Base-by-base conservation (phyloP, 2,329 filamentous ascomycete species). In the Colletotrichum cordylinicola region DNA sequence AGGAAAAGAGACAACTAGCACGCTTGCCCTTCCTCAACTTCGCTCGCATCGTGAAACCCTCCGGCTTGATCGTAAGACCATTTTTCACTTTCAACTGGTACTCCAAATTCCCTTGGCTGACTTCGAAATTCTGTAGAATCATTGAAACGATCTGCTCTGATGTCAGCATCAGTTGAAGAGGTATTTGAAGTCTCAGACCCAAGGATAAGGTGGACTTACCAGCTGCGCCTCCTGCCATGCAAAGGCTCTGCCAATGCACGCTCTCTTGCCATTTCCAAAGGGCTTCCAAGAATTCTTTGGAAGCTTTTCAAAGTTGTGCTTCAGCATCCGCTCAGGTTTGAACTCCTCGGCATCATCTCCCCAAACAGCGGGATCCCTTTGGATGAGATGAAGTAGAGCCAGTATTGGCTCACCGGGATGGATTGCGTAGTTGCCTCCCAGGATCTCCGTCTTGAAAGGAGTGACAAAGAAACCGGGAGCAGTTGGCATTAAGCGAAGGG, bases 281-380 rank as follows among this genome's bases (percentile, higher is more conserved):
- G 89, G 89, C 78, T 90, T 91, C 88, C 84, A 86, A 7, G 80
- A 76, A 8, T 80, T 77, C 8, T 43, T 43, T 1, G 52, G 52
- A 56, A 56, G 24, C 24, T 27, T 27, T 6, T 56, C 52, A 8
- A 75, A 78, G 39, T 67, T 61, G 48, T 72, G 58, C 7, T 82
- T 78, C 62, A 86, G 86, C 90, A 93, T 93, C 21, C 92, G 84
- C 79, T 93, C 92, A 0, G 92, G 91, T 60, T 84, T 86, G 82
- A 92, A 93, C 55, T 89, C 86, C 4, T 88, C 84, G 1, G 90
- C 90, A 77, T 93, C 90, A 0, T 86, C 83, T 2, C 91, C 91
- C 65, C 85, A 93, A 1, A 92, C 88, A 8, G 82, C 82, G 1
- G 89, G 90, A 77, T 93, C 91, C 2, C 85, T 85, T 37, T 92